Evolutionary conservation across 495 filamentous ascomycete species (phyloP).

Genomic region (Neurospora hispaniola): DNA sequence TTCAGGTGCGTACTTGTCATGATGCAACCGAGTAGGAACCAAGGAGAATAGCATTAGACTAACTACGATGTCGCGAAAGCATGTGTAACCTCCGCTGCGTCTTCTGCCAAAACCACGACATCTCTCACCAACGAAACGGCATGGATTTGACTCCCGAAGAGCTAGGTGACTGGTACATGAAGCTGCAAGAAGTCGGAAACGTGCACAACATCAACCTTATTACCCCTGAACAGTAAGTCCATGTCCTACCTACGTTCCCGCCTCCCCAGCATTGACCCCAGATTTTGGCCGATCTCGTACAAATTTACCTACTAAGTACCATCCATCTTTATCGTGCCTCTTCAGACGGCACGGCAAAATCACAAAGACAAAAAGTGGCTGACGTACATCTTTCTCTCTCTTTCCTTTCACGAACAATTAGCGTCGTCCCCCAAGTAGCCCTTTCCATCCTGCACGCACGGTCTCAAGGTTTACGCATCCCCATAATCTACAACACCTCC

Average conservation of each 20-base stretch:
- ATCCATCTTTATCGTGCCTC: too few species aligned
- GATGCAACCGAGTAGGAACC: too few species aligned
- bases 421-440: constrained; percentile 68
- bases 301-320: too few species aligned
- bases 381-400: too few species aligned
- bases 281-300: neutral
- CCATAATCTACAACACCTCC: constrained; percentile 71
- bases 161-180: constrained; percentile 66
- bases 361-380: too few species aligned
- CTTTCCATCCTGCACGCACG: constrained; percentile 57
- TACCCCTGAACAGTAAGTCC: constrained; percentile 51
- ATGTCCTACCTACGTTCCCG: constrained; percentile 5
- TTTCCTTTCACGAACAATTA: constrained; percentile 4
- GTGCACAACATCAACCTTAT: constrained; percentile 76
- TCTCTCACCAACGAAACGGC: constrained; percentile 61
- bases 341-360: too few species aligned
- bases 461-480: constrained; percentile 53
- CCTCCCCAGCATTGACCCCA: neutral
- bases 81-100: constrained; percentile 68
- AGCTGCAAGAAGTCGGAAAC: constrained; percentile 58
- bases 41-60: too few species aligned
- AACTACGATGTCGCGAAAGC: neutral
- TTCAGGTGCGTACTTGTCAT: constrained; percentile 29
- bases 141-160: constrained; percentile 67
- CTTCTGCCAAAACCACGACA: constrained; percentile 78